Evolutionary conservation across 1,284 basidiomycete genomes (phyloP), one percentile per base, ranked within the genome.

Genomic region (Sporisorium scitamineum): DNA sequence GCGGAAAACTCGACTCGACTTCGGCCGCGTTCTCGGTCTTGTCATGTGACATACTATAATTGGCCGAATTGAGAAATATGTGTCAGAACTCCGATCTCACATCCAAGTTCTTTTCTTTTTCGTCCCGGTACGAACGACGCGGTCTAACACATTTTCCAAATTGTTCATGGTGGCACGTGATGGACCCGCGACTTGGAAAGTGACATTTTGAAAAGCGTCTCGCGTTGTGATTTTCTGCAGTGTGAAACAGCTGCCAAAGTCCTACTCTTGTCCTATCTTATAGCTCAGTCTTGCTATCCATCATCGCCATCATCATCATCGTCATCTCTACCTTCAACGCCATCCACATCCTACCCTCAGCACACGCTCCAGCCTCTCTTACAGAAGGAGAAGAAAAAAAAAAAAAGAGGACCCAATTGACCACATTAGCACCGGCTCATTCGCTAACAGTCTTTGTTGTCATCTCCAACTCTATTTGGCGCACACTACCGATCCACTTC

Each of bases 141-240:
- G 39, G n/a, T 42, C 39, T 42, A 20, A 42, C 39, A 20, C 2
- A 20, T 20, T 10, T n/a, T 13, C 18, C 5, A 51, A 51, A 51
- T 29, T 22, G n/a, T n/a, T n/a, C n/a, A n/a, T 7, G n/a, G 10
- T 5, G 29, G 54, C 56, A 58, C 56, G 56, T 58, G 56, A 58
- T 58, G 47, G 8, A 39, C 26, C 56, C 56, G 56, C 56, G 56
- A 50, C 47, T 44, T 26, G 52, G 11, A n/a, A n/a, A n/a, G n/a
- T n/a, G n/a, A n/a, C n/a, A n/a, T 18, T 5, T 20, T 5, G 22
- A 29, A 22, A n/a, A 58, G 56, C 47, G 37, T 58, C 56, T 58
- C 56, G 56, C 56, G 56, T 58, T 58, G 18, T 50, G 18, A n/a
- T n/a, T n/a, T n/a, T n/a, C n/a, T 47, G 55, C 34, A 41, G 47